Evolutionary conservation across 352 stramenopile genomes (phyloP), one percentile per base, ranked within the genome.

Genomic region (Saprolegnia parasitica): DNA sequence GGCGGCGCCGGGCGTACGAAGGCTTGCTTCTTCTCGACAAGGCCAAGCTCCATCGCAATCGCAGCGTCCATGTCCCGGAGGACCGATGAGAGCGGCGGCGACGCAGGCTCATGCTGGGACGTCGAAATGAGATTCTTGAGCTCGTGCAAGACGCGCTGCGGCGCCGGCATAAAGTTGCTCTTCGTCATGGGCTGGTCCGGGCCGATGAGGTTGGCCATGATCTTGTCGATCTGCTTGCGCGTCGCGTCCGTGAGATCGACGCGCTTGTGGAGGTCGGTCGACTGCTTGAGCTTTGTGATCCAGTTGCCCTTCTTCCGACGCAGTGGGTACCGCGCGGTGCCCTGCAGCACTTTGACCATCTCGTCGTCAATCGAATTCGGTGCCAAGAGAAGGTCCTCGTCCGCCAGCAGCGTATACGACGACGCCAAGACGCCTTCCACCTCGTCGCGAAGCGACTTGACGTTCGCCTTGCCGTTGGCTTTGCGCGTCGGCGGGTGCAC

Each of bases 181-280:
- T 70, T 70, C 1, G 47, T 57, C 49, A 57, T 52, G 1, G 46
- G 63, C 29, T 23, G n/a, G 18, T 42, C 58, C 4, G 15, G n/a
- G 4, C 63, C 63, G n/a, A 70, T 24, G 8, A 70, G 21, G 40
- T 70, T 70, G 45, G 54, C 63, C 32, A 70, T 62, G 50, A 70
- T 63, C 23, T 70, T 70, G 63, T 52, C 50, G 15, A 70, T 21
- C 54, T 70, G 63, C 11, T 26, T 45, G 26, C 54, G 54, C 18
- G 29, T 52, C 8, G 47, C 63, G 37, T 70, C 63, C 4, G 42
- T 52, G 29, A 70, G 37, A 21, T 70, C 63, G 0, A 70, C 32
- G 21, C 63, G 63, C 15, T 52, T 35, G 24, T 50, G 13, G 10
- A 54, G 23, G 24, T 50, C n/a, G 11, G 52, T 26, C 35, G 52